Percentiles rank a stretch among this genome's conserved stretches.
Conservation (phyloP, 139 green algal genomes). For the Zygnema cylindricum region DNA sequence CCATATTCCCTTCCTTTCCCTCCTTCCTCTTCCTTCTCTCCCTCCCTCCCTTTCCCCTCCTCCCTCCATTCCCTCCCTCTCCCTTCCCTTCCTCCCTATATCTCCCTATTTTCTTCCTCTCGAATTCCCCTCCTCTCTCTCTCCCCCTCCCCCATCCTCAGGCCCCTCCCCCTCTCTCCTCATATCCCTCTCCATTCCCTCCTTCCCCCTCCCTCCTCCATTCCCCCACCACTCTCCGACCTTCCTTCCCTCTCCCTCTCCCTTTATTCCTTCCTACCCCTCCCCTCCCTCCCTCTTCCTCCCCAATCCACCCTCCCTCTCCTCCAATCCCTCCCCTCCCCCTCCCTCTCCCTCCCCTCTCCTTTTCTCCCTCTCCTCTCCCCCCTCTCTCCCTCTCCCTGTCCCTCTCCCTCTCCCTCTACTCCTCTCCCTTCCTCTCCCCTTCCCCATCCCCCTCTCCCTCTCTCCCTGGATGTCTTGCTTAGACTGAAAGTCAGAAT, state of each 20-base stretch:
- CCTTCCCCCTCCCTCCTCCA: background rate
- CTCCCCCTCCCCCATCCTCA: background rate
- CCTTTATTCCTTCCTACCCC: background rate
- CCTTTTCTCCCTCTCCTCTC: background rate
- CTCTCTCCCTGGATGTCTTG: too few species aligned
- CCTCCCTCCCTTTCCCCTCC: background rate
- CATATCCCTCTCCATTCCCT: background rate
- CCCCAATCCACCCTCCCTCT: background rate
- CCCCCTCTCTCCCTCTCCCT: background rate
- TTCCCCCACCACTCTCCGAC: background rate
- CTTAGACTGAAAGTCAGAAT: too few species aligned
- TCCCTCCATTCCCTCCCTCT: background rate
- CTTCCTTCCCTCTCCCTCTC: background rate
- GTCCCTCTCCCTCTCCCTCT: background rate
- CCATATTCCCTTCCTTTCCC: background rate
- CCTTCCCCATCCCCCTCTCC: background rate
- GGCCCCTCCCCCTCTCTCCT: background rate
- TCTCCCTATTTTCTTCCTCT: background rate
- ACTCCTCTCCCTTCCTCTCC: background rate
- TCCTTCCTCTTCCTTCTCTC: background rate
- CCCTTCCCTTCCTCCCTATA: background rate
- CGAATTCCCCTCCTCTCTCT: background rate
- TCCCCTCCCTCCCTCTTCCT: background rate
- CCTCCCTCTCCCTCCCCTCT: background rate
- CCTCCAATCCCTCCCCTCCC: background rate